Conservation (phyloP, 1,284 basidiomycete genomes). For the Cutaneotrichosporon sp. region DNA sequence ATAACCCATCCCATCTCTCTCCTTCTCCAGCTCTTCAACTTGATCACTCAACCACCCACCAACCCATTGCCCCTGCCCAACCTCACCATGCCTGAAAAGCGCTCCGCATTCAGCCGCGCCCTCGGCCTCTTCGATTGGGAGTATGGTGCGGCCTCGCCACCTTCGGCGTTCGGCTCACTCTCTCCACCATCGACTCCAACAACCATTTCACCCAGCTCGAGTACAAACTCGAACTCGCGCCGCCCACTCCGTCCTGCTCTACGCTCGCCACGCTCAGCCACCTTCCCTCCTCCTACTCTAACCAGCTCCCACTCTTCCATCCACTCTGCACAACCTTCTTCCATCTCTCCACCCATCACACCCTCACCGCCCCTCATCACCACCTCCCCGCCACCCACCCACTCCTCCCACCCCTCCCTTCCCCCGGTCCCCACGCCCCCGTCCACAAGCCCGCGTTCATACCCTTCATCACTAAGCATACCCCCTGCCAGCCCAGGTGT, state of each 20-base stretch:
- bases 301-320: neutral
- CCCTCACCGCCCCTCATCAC: neutral
- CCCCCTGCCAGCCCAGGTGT: neutral
- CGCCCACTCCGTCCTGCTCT: neutral
- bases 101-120: neutral
- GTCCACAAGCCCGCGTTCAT: neutral
- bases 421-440: neutral
- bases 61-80: too few relatives aligned
- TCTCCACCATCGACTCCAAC: neutral
- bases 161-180: neutral
- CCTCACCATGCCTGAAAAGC: neutral
- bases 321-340: neutral
- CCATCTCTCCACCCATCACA: neutral
- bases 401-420: neutral
- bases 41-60: too few relatives aligned
- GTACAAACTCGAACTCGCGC: neutral
- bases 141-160: neutral
- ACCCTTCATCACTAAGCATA: neutral
- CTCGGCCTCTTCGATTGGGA: slow-evolving; percentile 1
- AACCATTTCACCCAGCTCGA: neutral
- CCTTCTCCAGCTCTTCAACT: too few relatives aligned
- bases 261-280: neutral
- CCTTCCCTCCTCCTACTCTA: neutral
- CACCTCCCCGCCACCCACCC: neutral
- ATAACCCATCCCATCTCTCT: too few relatives aligned